Evolutionary conservation across 495 filamentous ascomycete species (phyloP), one percentile per base, ranked within the genome.

Genomic region (Entonaema liquescens): DNA sequence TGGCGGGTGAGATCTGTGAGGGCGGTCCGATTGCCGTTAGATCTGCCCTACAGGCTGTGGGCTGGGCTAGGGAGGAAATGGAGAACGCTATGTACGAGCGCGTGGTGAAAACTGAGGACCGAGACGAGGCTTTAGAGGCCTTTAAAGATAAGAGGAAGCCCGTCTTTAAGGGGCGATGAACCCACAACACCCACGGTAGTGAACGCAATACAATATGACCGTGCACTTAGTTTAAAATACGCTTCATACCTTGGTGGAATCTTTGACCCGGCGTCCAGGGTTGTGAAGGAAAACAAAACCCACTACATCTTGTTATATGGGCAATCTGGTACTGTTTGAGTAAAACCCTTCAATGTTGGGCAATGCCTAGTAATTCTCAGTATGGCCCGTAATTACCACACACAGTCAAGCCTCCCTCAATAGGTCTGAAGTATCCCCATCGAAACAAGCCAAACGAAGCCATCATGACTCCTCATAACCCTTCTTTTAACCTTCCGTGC

Each of bases 141-240:
- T 98, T 98, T 83, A 83, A 82, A 67, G 93, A 97, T 86, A 97
- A 96, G 89, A 88, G 95, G 77, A 94, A 87, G 83, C 93, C 94
- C 25, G 85, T 88, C 23, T 97, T 96, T 74, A 90, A 84, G 73
- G 94, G 94, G 13, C 77, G 81, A 71, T 88, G 70, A 75, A 55
- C 2, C 21, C 25, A 38, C n/a, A 38, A 23, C 8, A 21, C 35
- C 6, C 11, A 35, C 4, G 9, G 42, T 47, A 33, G 15, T 40
- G n/a, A 31, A 40, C 5, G 15, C 15, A 40, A 17, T 40, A 0
- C 15, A 40, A 8, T 40, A 2, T 40, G 38, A n/a, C n/a, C n/a
- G n/a, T n/a, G n/a, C n/a, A n/a, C n/a, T n/a, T n/a, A n/a, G n/a
- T n/a, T 40, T 6, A 40, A 17, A n/a, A n/a, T 8, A 40, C 6